Base-by-base conservation (phyloP, 805 yeast species). In the Priceomyces castillae region DNA sequence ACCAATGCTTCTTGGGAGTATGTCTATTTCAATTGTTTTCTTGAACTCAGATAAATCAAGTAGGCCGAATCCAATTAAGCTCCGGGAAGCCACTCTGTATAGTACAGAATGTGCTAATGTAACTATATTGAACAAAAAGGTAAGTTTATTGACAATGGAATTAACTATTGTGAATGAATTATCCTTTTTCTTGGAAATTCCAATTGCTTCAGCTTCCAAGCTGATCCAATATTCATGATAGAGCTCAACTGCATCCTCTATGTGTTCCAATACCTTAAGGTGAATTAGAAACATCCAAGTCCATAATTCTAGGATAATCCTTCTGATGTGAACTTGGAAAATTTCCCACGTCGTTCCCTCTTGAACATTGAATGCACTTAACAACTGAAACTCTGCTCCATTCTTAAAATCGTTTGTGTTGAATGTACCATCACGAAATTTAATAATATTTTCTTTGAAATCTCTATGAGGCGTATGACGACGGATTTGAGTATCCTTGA, bases 1-100 rank as follows among this genome's bases (percentile, higher is more conserved):
- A 2, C 60, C 55, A 7, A 70, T 41, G 22, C 66, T 56, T 2
- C 44, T 39, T 0, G 78, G 77, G 2, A 62, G 37, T n/a, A 30
- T 15, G 7, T 37, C 35, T 10, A 33, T 22, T 6, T 55, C 57
- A 7, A 53, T 34, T 3, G 37, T 40, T 16, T 15, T 22, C 22
- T 38, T 43, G 17, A 43, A 50, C 11, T 48, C 41, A 1, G 17
- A 9, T 22, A 48, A 31, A 10, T 41, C 45, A 12, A 33, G 25
- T 12, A 46, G 46, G 12, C 23, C 4, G 51, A 53, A 11, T 43
- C 36, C 1, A 49, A 31, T 7, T 5, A 42, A 22, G 26, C 43
- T 33, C 43, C 44, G 17, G 41, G 37, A 28, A 54, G 49, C 7
- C 49, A 40, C 37, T 31, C 17, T 36, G 43, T 48, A 36, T 34